These are phyloP conservation scores for Wickerhamomyces queroliae DNA, from an alignment of 805 yeast genomes.

Conservation along the genomic window DNA sequence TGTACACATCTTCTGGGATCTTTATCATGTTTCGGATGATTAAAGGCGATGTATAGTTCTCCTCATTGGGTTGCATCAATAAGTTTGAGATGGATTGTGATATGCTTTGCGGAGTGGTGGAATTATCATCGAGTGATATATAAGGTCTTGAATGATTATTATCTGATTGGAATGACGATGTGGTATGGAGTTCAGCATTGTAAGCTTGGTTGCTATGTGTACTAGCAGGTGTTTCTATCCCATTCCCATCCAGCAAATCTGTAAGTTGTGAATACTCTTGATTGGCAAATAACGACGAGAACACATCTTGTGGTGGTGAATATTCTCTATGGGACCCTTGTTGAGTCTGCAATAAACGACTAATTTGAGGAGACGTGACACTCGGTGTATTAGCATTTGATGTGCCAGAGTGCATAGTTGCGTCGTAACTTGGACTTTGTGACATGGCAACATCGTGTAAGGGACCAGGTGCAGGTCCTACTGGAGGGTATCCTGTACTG, in stretches of 20 bases:
- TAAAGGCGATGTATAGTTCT: conserved; percentile 50
- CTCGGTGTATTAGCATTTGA: too few relatives aligned
- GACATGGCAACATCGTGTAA: too few relatives aligned
- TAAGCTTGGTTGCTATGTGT: conserved; percentile 12
- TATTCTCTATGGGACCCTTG: neutral
- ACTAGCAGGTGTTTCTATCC: conserved; percentile 6
- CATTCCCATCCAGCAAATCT: conserved; percentile 24
- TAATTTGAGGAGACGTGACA: neutral
- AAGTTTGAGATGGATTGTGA: conserved; percentile 8
- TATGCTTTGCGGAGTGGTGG: conserved; percentile 9
- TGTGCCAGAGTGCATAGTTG: too few relatives aligned
- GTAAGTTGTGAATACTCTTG: conserved; percentile 37
- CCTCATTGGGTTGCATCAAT: conserved; percentile 8
- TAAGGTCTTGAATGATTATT: conserved; percentile 24
- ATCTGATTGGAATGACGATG: conserved; percentile 21
- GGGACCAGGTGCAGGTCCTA: too few relatives aligned
- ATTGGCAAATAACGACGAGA: conserved; percentile 29
- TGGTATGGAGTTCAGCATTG: conserved; percentile 21
- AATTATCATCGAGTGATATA: conserved; percentile 22
- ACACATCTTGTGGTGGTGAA: conserved; percentile 19
- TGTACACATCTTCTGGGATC: conserved; percentile 79
- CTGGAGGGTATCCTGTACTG: too few relatives aligned
- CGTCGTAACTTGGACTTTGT: too few relatives aligned
- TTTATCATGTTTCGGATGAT: conserved; percentile 50
- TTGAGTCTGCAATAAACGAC: neutral